Evolutionary conservation across 768 basidiomycete species (phyloP), one percentile per base, ranked within the genome.

Genomic region (Phlebiopsis gigantea): DNA sequence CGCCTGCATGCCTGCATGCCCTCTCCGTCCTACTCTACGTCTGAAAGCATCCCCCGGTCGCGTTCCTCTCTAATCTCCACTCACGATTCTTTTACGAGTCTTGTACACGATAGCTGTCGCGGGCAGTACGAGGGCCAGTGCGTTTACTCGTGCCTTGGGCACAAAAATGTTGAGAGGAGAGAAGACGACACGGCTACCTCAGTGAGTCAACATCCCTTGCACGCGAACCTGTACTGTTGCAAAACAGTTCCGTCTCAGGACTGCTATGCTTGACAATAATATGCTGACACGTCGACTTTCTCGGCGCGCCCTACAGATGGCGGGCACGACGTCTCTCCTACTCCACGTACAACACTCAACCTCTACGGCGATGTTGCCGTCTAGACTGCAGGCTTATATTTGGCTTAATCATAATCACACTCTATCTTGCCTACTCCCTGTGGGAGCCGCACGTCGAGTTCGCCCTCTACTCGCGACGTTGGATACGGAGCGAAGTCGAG

Each of bases 391-490:
- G 65, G 53, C 43, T 63, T 44, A 58, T 60, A 45, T 17, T 66
- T 12, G 64, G 63, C 28, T 29, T 61, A 43, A 54, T 59, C 53
- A 39, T 57, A 44, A 39, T 64, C 63, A 57, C 65, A 46, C 21
- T 80, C 43, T 59, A 77, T 58, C 54, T 84, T 63, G 79, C n/a
- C 70, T 84, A 49, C 78, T 81, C 64, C 39, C 65, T 84, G 45
- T 89, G 87, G 71, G 88, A 96, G 70, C 81, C 90, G 2, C 93
- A 97, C 71, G 72, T 97, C 64, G 94, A 97, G 71, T 72, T 95
- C 42, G 76, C 87, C 24, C 82, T 93, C 65, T 94, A 92, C 72
- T 76, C 79, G 29, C 80, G 87, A 25, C 74, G 75, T 41, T 97
- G 94, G 91, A 76, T 94, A 46, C 73, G 78, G 41, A 69, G 74